Evolutionary conservation across 352 stramenopile genomes (phyloP), one percentile per base, ranked within the genome.

Genomic region (Phytophthora quininea): DNA sequence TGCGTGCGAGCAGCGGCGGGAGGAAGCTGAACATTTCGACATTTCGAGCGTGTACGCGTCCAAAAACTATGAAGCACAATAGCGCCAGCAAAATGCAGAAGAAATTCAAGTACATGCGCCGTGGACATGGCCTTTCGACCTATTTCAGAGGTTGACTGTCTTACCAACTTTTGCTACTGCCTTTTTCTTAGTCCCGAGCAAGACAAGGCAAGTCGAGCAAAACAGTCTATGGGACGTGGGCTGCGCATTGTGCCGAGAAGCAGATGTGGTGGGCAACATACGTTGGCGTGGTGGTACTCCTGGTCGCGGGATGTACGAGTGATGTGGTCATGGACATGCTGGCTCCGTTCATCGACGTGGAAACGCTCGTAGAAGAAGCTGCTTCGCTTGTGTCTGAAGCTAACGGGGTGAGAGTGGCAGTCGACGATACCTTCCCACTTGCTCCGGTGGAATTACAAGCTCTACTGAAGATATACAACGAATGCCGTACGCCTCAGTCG

Each of bases 341-440:
- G 40, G 58, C 71, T 10, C 57, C 74, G 11, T 82, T 88, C 19
- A 54, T 80, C 7, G 63, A 85, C 62, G 37, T 85, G 35, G 64
- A 76, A 31, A 52, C 46, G n/a, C 42, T 80, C 29, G 67, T 40
- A 30, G 58, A 76, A 9, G 64, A 67, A 52, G 74, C 62, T 32
- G 57, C 49, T 6, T 60, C 55, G 15, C 30, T 62, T 10, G 64
- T 46, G 15, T 38, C 46, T 30, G n/a, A 58, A 5, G 35, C 54
- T 47, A 62, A 59, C 37, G 49, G 27, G 55, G 47, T 32, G 8
- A 32, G 54, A 12, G 53, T 64, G n/a, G 40, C 56, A 2, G 74
- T 91, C 15, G 84, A 93, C 54, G 60, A 74, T 33, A 71, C 74
- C 11, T 91, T 89, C 65, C 81, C 80, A 1, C 62, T 93, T 15